Base-by-base conservation (phyloP, 441 rosid species). In the Bocquillonia castaneifolia region DNA sequence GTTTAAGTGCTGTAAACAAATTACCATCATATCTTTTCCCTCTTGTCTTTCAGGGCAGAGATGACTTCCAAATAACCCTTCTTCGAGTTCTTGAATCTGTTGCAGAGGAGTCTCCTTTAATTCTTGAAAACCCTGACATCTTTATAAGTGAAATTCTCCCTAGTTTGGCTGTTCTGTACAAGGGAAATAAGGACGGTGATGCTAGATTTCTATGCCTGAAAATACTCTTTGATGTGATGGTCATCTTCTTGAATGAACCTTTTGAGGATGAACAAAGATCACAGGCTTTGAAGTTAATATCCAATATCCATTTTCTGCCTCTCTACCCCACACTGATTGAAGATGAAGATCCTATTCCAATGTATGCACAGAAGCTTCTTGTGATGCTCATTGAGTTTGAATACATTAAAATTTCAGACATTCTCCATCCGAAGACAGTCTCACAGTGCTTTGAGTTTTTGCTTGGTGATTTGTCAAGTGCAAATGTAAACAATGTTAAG, bases 321-420 rank as follows among this genome's bases (percentile, higher is more conserved):
- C 88, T 91, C 55, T 91, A 94, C 75, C 99, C 99, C 67, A 69
- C 83, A 70, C 71, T 94, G 77, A 86, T 90, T 79, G 93, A 88
- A 78, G 99, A 94, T 74, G 99, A 94, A 82, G 99, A 94, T 75
- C 99, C 95, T 53, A 91, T 91, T 70, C 99, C 99, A 64, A 93
- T 91, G 80, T 90, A 91, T 74, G 96, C 97, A 0, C 97, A 94
- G 78, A 94, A 88, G 87, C 92, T 94, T 62, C 91, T 94, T 23
- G 85, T 94, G 79, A 91, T 91, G 96, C 93, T 91, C 40, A 88
- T 91, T 39, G 97, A 91, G 77, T 83, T 82, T 25, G 74, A 81
- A 60, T 83, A 80, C 79, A 91, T 94, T 60, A 85, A 89, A 71
- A 81, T 94, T 74, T 78, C 91, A 1, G 84, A 86, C 85, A 84